Evolutionary conservation across 1,139 yeast genomes (phyloP).

Genomic region (Yamadazyma mexicana): DNA sequence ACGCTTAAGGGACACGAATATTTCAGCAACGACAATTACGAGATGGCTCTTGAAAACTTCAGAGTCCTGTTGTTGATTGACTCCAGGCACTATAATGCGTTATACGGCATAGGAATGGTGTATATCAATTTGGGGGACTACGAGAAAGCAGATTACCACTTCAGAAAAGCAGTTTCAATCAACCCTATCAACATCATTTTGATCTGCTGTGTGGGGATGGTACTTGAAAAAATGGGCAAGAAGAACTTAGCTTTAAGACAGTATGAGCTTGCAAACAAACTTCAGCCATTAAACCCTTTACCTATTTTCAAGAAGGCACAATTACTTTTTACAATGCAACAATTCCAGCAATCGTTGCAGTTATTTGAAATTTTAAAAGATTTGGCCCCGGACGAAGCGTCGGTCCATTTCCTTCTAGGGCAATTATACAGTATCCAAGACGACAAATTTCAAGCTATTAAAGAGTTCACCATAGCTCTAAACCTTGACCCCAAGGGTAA

Average conservation of each 20-base stretch:
- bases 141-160: conserved; percentile 81
- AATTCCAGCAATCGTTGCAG: conserved; percentile 68
- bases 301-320: conserved; percentile 92
- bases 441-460: conserved; percentile 74
- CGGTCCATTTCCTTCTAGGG: conserved; percentile 87
- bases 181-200: conserved; percentile 90
- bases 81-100: conserved; percentile 86
- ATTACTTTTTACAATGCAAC: conserved; percentile 67
- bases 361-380: conserved; percentile 72
- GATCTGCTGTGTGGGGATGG: conserved; percentile 94
- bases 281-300: conserved; percentile 84
- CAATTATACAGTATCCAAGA: conserved; percentile 79
- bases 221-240: conserved; percentile 73
- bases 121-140: conserved; percentile 84
- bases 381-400: conserved; percentile 91
- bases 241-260: conserved; percentile 74
- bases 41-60: conserved; percentile 83
- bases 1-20: conserved; percentile 94
- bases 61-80: conserved; percentile 76
- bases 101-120: conserved; percentile 96
- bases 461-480: conserved; percentile 85
- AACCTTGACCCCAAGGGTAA: conserved; percentile 94
- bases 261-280: conserved; percentile 77
- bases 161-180: conserved; percentile 81
- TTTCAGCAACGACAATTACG: conserved; percentile 85